Evolutionary conservation across 495 filamentous ascomycete species (phyloP), one percentile per base, ranked within the genome.

Genomic region (Hypoxylon subgilvum): DNA sequence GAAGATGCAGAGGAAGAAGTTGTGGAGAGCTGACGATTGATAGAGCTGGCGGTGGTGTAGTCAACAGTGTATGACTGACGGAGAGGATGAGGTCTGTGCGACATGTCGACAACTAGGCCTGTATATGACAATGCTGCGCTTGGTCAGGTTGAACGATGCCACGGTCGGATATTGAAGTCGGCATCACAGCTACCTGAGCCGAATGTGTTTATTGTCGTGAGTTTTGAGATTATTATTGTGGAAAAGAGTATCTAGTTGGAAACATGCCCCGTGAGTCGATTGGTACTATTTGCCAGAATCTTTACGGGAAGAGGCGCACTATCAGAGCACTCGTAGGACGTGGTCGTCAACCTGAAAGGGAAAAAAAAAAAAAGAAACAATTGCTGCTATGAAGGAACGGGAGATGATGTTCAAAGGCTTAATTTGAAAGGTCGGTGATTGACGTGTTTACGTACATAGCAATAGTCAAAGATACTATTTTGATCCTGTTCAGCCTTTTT

Each of bases 1-100:
- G 90, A 92, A 13, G 91, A 96, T 51, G 76, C 75, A 6, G 77
- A 83, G 4, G 88, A 89, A 9, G 91, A 94, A 17, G 88, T 85
- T 45, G 81, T 92, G 4, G 91, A 96, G 19, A 83, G 81, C 67
- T 93, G 86, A 51, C 91, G 86, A 65, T 87, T 66, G 78, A 84
- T 63, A 74, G 77, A 49, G 65, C 52, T 65, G 39, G 36, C 32
- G 17, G 50, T 55, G n/a, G 74, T 49, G 59, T 88, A 77, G 67
- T 89, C 88, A 70, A 71, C 65, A 35, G 85, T 86, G 63, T 88
- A 82, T 56, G 85, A 76, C 73, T 86, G 84, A 64, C 82, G 83
- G 61, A 89, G 76, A 22, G 80, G 77, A 67, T 79, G 77, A 35
- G 75, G 73, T 39, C 74, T 72, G 72, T 79, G 74, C 61, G 81